phyloP scores from a whole-genome alignment of 169 alveolate genomes.

The Ichthyophthirius multifiliis region DNA sequence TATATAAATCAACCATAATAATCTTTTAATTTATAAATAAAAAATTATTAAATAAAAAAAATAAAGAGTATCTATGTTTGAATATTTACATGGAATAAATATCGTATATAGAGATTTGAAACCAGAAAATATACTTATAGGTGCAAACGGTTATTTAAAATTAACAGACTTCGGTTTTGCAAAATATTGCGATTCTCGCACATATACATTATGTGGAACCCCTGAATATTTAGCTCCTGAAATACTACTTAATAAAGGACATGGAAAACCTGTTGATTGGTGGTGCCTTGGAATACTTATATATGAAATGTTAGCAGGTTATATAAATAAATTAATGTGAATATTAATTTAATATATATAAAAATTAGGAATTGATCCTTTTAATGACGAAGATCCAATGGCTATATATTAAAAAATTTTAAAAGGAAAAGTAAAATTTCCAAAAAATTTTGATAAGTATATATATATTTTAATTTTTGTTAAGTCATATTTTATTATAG shows the following conservation, averaged over 20 bases:
- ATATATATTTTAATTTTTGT: neutral
- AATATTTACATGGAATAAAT: constrained; percentile 93
- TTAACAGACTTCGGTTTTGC: constrained; percentile 83
- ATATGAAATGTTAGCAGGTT: constrained; percentile 97
- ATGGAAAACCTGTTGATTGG: constrained; percentile 79
- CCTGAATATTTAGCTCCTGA: constrained; percentile 83
- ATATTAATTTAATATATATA: neutral
- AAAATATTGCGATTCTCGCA: constrained; percentile 58
- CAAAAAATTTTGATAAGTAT: constrained; percentile 86
- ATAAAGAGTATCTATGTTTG: constrained; percentile 88
- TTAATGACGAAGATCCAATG: constrained; percentile 97
- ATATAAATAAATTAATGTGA: neutral
- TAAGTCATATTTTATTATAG: neutral
- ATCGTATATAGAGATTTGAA: constrained; percentile 95
- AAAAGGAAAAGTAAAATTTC: constrained; percentile 94
- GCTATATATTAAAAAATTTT: constrained; percentile 95
- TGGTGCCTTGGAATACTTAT: constrained; percentile 73
- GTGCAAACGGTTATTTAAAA: constrained; percentile 65
- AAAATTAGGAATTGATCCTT: constrained; percentile 90
- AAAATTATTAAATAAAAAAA: no score
- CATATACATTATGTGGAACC: constrained; percentile 78
- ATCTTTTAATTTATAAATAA: no score
- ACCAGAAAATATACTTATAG: constrained; percentile 92
- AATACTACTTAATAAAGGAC: constrained; percentile 74
- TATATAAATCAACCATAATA: no score